These are phyloP conservation scores for Articulospora tetracladia DNA, from an alignment of 495 filamentous ascomycete genomes.

Conservation along the genomic window DNA sequence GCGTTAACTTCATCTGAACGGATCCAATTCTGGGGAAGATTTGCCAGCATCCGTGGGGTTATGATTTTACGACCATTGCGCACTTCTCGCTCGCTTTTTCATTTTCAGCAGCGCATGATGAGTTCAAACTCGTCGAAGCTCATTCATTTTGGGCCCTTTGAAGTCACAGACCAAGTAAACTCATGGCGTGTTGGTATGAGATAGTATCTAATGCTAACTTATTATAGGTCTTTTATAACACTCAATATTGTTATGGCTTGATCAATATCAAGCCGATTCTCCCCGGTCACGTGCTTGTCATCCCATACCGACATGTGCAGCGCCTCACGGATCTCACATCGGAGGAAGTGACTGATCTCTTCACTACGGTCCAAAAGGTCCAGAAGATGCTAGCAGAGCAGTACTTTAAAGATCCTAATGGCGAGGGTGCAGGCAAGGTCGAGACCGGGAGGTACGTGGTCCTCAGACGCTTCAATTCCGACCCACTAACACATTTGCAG, in stretches of 20 bases:
- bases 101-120: conserved; percentile 1
- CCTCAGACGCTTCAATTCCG: neutral
- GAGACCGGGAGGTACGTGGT: conserved; percentile 31
- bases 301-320: conserved; percentile 56
- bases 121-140: conserved; percentile 22
- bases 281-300: conserved; percentile 88
- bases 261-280: conserved; percentile 95
- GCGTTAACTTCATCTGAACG: neutral
- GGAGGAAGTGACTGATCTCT: conserved; percentile 78
- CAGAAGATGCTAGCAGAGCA: conserved; percentile 72
- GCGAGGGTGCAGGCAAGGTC: conserved; percentile 1
- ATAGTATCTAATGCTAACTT: conserved; percentile 2
- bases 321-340: conserved; percentile 72
- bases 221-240: conserved; percentile 74
- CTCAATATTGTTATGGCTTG: conserved; percentile 73
- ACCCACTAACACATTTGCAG: conserved; percentile 27
- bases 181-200: neutral
- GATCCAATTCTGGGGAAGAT: neutral
- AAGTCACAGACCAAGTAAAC: conserved; percentile 58
- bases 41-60: neutral
- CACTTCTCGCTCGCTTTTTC: neutral
- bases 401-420: conserved; percentile 43
- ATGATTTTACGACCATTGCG: conserved; percentile 9
- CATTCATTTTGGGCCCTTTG: conserved; percentile 60
- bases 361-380: conserved; percentile 76